Conservation (phyloP, 2,329 filamentous ascomycete genomes). For the Epichloe festucae region DNA sequence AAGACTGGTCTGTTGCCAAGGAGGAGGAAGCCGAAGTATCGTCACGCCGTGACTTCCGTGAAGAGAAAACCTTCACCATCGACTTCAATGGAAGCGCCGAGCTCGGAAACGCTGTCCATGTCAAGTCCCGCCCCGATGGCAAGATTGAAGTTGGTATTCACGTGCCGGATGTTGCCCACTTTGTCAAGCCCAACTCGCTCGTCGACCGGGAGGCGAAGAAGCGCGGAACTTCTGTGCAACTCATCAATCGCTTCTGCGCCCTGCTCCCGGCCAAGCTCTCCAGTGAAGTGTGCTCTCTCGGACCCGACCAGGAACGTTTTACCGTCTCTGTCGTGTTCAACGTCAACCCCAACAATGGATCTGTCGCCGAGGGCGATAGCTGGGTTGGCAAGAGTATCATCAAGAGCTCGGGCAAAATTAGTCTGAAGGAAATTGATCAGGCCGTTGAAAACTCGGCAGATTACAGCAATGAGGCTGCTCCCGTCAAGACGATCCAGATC, state of each 20-base stretch:
- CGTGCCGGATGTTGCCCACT: conserved; percentile 89
- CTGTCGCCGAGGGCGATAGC: conserved; percentile 69
- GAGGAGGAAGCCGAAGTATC: conserved; percentile 66
- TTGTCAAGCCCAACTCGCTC: conserved; percentile 89
- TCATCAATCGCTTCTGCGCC: conserved; percentile 78
- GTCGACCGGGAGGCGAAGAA: conserved; percentile 97
- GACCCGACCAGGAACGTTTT: conserved; percentile 77
- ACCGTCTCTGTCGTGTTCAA: conserved; percentile 89
- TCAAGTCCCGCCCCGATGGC: conserved; percentile 72
- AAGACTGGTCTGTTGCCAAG: conserved; percentile 78
- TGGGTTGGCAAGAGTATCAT: conserved; percentile 93
- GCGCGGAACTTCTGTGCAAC: conserved; percentile 87
- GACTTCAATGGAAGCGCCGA: conserved; percentile 80
- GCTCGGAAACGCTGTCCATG: conserved; percentile 83
- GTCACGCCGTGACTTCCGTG: conserved; percentile 77
- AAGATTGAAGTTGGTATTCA: conserved; percentile 91
- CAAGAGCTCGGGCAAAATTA: conserved; percentile 78
- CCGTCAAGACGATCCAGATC: conserved; percentile 65
- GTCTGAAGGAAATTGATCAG: conserved; percentile 74
- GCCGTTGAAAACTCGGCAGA: conserved; percentile 54
- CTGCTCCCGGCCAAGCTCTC: conserved; percentile 81
- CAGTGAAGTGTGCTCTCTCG: conserved; percentile 75
- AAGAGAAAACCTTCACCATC: conserved; percentile 78
- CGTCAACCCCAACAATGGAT: conserved; percentile 68
- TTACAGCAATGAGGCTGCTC: conserved; percentile 51